Conservation (phyloP, 495 filamentous ascomycete species). For the Parathielavia hyrcaniae region DNA sequence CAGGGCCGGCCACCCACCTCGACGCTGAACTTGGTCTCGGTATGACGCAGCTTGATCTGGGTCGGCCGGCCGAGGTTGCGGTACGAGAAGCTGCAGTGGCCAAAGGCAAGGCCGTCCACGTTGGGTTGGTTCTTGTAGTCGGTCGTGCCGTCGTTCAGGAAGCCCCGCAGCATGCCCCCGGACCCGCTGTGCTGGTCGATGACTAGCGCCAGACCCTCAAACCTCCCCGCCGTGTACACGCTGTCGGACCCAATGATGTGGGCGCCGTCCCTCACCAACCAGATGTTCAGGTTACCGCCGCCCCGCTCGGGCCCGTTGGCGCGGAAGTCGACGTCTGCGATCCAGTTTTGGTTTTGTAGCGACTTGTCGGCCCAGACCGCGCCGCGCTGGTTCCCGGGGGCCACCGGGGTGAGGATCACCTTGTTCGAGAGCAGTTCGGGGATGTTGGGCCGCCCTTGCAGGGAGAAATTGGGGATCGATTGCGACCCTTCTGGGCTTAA, state of each 20-base stretch:
- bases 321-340: conserved; percentile 77
- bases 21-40: conserved; percentile 61
- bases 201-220: conserved; percentile 81
- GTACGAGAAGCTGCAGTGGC: conserved; percentile 85
- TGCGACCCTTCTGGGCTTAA: conserved; percentile 38
- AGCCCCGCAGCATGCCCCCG: conserved; percentile 76
- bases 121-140: conserved; percentile 74
- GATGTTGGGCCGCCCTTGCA: conserved; percentile 62
- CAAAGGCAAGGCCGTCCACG: conserved; percentile 84
- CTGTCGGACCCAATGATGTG: conserved; percentile 59
- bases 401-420: conserved; percentile 82
- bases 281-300: conserved; percentile 85
- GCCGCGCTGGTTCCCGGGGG: conserved; percentile 78
- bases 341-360: conserved; percentile 61
- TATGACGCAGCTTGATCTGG: conserved; percentile 65
- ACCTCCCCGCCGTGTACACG: conserved; percentile 73
- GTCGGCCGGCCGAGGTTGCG: conserved; percentile 83
- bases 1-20: conserved; percentile 75
- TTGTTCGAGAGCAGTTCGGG: conserved; percentile 84
- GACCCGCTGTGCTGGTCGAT: conserved; percentile 82
- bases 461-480: conserved; percentile 50
- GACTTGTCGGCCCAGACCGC: conserved; percentile 71
- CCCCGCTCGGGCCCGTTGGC: conserved; percentile 78
- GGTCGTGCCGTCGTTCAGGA: conserved; percentile 83
- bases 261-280: conserved; percentile 74